These are phyloP conservation scores for Dacryopinax primogenitus DNA, from an alignment of 768 basidiomycete genomes.

Conservation along the genomic window DNA sequence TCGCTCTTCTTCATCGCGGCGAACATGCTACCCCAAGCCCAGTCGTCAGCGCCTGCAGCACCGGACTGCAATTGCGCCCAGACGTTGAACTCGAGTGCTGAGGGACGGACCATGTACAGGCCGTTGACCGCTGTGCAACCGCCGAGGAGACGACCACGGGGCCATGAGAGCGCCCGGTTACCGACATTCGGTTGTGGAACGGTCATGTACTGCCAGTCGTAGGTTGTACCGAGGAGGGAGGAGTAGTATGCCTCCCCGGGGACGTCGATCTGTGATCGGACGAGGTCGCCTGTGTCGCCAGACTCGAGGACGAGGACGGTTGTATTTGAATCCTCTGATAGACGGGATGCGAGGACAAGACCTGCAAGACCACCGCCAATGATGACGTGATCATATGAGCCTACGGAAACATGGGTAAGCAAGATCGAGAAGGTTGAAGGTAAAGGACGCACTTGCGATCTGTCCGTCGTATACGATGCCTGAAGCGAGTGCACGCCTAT, in stretches of 20 bases:
- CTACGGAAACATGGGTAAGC: constrained; percentile 14
- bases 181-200: constrained; percentile 35
- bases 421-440: background rate
- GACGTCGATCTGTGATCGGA: constrained; percentile 28
- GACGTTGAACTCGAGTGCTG: constrained; percentile 36
- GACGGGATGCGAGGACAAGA: constrained; percentile 35
- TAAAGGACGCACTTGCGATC: constrained; percentile 17
- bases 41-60: constrained; percentile 24
- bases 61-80: constrained; percentile 32
- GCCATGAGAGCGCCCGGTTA: constrained; percentile 39
- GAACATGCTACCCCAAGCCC: constrained; percentile 40
- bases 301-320: constrained; percentile 33
- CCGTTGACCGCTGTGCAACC: constrained; percentile 60
- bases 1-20: constrained; percentile 40
- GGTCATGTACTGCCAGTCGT: constrained; percentile 47
- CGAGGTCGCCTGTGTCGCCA: constrained; percentile 10
- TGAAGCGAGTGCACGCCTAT: background rate
- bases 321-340: constrained; percentile 35
- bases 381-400: constrained; percentile 44
- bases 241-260: constrained; percentile 43
- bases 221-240: constrained; percentile 35
- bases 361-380: constrained; percentile 39
- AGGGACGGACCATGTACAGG: constrained; percentile 49
- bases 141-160: constrained; percentile 55
- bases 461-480: constrained; percentile 31